phyloP scores from a whole-genome alignment of 805 yeast species.

The Teunomyces tritomae region DNA sequence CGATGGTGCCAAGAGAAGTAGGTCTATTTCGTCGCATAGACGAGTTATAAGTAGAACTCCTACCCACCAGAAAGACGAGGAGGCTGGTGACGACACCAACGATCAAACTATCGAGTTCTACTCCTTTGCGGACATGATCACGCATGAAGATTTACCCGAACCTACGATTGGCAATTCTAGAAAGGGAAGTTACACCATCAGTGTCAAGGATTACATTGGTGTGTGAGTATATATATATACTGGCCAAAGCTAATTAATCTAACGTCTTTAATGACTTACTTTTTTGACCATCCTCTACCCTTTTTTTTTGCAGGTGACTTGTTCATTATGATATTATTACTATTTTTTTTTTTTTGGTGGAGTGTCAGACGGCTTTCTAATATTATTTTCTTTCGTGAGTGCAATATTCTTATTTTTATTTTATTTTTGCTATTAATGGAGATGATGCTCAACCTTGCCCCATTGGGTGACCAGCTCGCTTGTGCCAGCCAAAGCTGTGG shows the following conservation, averaged over 20 bases:
- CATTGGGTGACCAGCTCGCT: too few relatives aligned
- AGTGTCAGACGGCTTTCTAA: too few relatives aligned
- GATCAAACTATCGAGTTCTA: slow-evolving; percentile 26
- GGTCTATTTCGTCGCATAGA: slow-evolving; percentile 1
- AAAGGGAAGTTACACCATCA: slow-evolving; percentile 16
- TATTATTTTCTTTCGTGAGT: too few relatives aligned
- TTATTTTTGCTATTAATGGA: too few relatives aligned
- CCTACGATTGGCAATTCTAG: background rate
- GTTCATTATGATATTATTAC: background rate
- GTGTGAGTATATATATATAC: slow-evolving; percentile 4
- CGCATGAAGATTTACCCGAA: slow-evolving; percentile 15
- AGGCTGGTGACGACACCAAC: slow-evolving; percentile 4
- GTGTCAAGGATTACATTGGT: slow-evolving; percentile 24
- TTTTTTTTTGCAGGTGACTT: background rate
- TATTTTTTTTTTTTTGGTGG: background rate
- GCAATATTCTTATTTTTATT: too few relatives aligned
- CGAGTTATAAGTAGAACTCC: background rate
- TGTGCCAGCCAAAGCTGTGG: too few relatives aligned
- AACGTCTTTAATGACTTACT: background rate
- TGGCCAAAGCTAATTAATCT: background rate
- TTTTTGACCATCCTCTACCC: background rate
- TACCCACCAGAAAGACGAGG: background rate
- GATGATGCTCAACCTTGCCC: too few relatives aligned
- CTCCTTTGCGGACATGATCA: slow-evolving; percentile 30
- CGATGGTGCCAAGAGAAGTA: slow-evolving; percentile 4